Evolutionary conservation across 331 rosid species (phyloP).

Genomic region (Dryas integrifolia): DNA sequence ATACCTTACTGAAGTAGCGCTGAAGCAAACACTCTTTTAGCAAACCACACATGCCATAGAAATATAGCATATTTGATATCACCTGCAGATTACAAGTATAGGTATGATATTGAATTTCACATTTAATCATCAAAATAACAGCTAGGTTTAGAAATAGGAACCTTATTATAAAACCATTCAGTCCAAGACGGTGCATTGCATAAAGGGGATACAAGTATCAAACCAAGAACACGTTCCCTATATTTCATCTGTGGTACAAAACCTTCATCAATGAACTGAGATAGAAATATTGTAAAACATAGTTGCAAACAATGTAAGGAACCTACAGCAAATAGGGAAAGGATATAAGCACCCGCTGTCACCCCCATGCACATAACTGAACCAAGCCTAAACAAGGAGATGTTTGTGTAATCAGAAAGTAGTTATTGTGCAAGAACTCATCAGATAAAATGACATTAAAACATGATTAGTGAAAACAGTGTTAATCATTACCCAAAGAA

Average conservation of each 20-base stretch:
- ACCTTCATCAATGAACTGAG: slow-evolving; percentile 1
- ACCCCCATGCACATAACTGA: slow-evolving; percentile 99
- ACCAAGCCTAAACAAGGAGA: slow-evolving; percentile 65
- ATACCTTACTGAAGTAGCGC: slow-evolving; percentile 92
- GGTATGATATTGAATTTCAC: slow-evolving; percentile 10
- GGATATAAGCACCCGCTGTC: slow-evolving; percentile 88
- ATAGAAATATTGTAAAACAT: background rate
- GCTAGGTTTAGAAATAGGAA: slow-evolving; percentile 25
- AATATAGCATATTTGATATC: slow-evolving; percentile 72
- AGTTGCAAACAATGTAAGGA: background rate
- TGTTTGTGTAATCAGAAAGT: slow-evolving; percentile 25
- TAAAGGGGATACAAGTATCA: slow-evolving; percentile 86
- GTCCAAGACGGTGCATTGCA: slow-evolving; percentile 92
- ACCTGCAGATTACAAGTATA: slow-evolving; percentile 49
- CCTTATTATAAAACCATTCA: slow-evolving; percentile 94
- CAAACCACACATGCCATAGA: slow-evolving; percentile 81
- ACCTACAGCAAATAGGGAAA: slow-evolving; percentile 81
- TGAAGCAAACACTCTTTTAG: slow-evolving; percentile 83
- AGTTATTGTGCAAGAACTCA: slow-evolving; percentile 12
- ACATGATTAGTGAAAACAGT: background rate
- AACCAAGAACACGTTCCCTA: slow-evolving; percentile 87
- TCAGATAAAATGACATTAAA: slow-evolving; percentile 7
- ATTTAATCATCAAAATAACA: background rate
- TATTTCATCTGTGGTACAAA: slow-evolving; percentile 60
- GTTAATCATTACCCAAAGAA: slow-evolving; percentile 56